Conservation (phyloP, 1,284 basidiomycete genomes). For the Pseudomicrostroma phylloplanum region DNA sequence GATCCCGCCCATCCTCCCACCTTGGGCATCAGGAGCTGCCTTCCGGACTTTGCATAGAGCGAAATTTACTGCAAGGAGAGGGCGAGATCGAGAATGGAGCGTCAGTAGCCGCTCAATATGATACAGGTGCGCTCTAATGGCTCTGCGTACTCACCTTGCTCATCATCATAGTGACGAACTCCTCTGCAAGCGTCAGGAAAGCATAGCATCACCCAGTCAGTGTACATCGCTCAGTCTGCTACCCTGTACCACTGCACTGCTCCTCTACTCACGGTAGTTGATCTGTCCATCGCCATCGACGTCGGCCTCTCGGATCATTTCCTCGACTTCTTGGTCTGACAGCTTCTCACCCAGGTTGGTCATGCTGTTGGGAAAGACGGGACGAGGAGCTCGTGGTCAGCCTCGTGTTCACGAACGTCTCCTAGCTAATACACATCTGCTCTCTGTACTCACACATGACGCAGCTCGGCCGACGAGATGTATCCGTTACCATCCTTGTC, state of each 20-base stretch:
- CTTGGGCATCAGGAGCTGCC: no score
- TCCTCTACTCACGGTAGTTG: conserved; percentile 58
- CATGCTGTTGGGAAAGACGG: conserved; percentile 27
- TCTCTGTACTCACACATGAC: conserved; percentile 39
- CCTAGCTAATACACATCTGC: neutral
- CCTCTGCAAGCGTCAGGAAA: conserved; percentile 6
- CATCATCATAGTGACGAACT: conserved; percentile 17
- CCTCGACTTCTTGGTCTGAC: conserved; percentile 84
- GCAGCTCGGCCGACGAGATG: conserved; percentile 63
- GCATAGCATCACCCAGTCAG: neutral
- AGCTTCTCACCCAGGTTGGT: conserved; percentile 66
- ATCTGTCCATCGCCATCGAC: conserved; percentile 82
- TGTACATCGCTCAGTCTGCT: neutral
- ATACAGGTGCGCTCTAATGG: no score
- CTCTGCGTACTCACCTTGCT: conserved; percentile 10
- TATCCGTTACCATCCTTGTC: conserved; percentile 64
- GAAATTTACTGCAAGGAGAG: no score
- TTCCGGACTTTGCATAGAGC: no score
- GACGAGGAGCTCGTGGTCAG: neutral
- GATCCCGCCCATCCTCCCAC: no score
- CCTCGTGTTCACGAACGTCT: neutral
- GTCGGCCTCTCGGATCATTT: conserved; percentile 98
- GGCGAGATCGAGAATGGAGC: no score
- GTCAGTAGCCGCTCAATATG: no score
- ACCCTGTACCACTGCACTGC: neutral